Conservation (phyloP, 1,139 yeast species). For the Candida mesenterica region DNA sequence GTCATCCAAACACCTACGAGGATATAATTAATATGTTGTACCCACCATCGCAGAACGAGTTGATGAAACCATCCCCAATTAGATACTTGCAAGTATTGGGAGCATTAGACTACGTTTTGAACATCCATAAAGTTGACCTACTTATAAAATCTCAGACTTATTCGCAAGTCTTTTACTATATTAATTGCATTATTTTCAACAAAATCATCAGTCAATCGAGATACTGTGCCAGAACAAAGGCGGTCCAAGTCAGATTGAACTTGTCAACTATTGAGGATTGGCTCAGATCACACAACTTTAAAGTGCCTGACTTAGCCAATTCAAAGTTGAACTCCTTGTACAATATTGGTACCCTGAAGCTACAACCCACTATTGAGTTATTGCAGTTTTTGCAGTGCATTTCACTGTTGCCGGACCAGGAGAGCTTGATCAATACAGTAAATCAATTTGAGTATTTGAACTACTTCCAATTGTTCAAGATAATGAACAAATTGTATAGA, state of each 20-base stretch:
- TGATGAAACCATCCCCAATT: slow-evolving; percentile 81
- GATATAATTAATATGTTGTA: slow-evolving; percentile 67
- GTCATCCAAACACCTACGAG: slow-evolving; percentile 53
- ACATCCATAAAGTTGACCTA: slow-evolving; percentile 77
- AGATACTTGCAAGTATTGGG: slow-evolving; percentile 83
- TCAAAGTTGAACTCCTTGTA: slow-evolving; percentile 44
- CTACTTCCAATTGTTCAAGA: slow-evolving; percentile 67
- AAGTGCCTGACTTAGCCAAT: slow-evolving; percentile 42
- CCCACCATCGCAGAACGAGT: slow-evolving; percentile 65
- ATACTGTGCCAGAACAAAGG: slow-evolving; percentile 76
- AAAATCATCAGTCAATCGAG: slow-evolving; percentile 62
- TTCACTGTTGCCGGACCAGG: slow-evolving; percentile 57
- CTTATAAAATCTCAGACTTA: slow-evolving; percentile 72
- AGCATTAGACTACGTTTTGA: slow-evolving; percentile 82
- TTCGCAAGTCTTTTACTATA: slow-evolving; percentile 76
- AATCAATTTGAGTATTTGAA: slow-evolving; percentile 59
- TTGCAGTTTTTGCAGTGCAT: slow-evolving; percentile 90
- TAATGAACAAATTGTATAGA: slow-evolving; percentile 66
- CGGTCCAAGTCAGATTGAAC: slow-evolving; percentile 85
- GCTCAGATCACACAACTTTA: slow-evolving; percentile 76
- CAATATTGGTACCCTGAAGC: slow-evolving; percentile 60
- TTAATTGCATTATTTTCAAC: slow-evolving; percentile 72
- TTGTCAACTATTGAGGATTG: slow-evolving; percentile 88
- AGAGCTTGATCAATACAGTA: slow-evolving; percentile 55
- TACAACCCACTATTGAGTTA: slow-evolving; percentile 74